Base-by-base conservation (phyloP, 2,329 filamentous ascomycete genomes). In the Volutella citrinella region DNA sequence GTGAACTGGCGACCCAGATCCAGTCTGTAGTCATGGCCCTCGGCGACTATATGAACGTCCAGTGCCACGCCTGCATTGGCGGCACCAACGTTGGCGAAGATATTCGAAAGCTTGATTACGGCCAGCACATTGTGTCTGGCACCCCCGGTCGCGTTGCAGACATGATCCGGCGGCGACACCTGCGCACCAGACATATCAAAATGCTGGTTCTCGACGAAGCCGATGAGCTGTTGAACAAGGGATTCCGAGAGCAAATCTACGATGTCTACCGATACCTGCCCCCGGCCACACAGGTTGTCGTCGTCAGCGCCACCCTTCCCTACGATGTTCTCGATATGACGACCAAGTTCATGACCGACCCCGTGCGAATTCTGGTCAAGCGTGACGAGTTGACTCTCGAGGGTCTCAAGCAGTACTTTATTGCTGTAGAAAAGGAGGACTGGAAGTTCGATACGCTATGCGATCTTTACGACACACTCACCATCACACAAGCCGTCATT, bases 41-140 rank as follows among this genome's bases (percentile, higher is more conserved):
- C n/a, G 93, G 93, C 48, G 93, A 98, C 66, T 98, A 96, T 74
- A 97, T 98, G 93, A 96, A 96, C 60, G 88, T 98, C 5, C 90
- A 98, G 67, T 98, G 93, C 69, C 93, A 98, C 57, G 91, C 93
- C 40, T 98, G 93, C 66, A 97, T 98, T 56, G 93, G 93, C 50
- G 93, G 93, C 41, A 98, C 93, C 49, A 97, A 95, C 58, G 90
- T 98, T 22, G 89, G 93, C 52, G 93, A 97, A 61, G 93, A 98
- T 60, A 98, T 98, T 52, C 84, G 87, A 63, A 95, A 95, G 69
- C 86, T 98, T 43, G 89, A 97, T 63, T 93, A 97, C 55, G 93
- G 93, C 45, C 93, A 95, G 64, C 93, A 98, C 59, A 91, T 98
- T 42, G 93, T 98, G 21, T 95, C 90, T 10, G 93, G 93, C 41